A percentile compares a stretch with the other conserved stretches of the same genome.
Conservation (phyloP, 257 asterid genomes). For the Salvia splendens region DNA sequence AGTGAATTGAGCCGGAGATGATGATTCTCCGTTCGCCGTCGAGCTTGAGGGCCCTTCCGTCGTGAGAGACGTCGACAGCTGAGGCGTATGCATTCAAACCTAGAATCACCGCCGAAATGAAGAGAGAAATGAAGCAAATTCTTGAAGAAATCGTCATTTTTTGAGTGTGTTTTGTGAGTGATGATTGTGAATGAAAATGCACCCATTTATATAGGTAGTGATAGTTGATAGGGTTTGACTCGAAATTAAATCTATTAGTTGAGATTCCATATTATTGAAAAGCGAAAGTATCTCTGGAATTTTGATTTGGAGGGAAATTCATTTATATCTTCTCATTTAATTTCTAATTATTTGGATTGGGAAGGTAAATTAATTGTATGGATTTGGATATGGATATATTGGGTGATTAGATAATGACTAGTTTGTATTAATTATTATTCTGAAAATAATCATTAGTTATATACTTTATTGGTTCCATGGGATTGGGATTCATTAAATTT, state of each 20-base stretch:
- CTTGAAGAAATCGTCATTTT: constrained; percentile 13
- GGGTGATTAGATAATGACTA: no score
- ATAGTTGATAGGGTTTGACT: neutral
- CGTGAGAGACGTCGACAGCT: constrained; percentile 47
- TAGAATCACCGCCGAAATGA: neutral
- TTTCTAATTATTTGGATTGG: neutral
- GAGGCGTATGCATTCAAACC: neutral
- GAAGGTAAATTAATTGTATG: no score
- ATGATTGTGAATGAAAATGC: neutral
- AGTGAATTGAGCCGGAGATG: constrained; percentile 73
- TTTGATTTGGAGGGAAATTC: neutral
- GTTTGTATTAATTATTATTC: no score
- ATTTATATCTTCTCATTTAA: neutral
- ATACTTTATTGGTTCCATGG: no score
- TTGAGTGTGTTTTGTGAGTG: neutral
- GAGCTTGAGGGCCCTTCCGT: constrained; percentile 63
- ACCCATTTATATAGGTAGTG: constrained; percentile 1
- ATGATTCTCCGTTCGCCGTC: constrained; percentile 56
- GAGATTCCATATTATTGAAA: neutral
- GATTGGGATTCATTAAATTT: no score
- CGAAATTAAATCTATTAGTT: neutral
- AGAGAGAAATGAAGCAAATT: neutral
- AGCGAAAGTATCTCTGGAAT: neutral
- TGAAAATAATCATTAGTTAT: no score
- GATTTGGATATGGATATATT: no score